Evolutionary conservation across 1,139 yeast species (phyloP).

Genomic region (Candida sanyaensis): DNA sequence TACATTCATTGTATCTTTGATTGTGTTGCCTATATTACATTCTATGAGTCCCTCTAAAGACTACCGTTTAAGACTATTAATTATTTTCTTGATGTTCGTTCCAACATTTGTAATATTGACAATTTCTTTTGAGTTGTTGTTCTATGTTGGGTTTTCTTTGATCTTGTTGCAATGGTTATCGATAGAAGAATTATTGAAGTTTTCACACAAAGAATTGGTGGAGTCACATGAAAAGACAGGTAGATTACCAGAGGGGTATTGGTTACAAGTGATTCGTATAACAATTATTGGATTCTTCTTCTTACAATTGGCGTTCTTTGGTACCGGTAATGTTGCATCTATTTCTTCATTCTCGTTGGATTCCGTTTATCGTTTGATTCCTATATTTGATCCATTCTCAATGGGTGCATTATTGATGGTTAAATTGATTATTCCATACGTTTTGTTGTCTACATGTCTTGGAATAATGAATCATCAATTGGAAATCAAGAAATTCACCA

Average conservation of each 20-base stretch:
- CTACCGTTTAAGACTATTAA: slow-evolving; percentile 70
- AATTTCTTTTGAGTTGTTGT: slow-evolving; percentile 87
- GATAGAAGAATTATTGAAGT: slow-evolving; percentile 58
- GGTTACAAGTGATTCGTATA: slow-evolving; percentile 74
- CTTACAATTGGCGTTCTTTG: slow-evolving; percentile 91
- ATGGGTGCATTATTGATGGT: slow-evolving; percentile 93
- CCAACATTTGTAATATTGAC: slow-evolving; percentile 89
- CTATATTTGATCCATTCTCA: slow-evolving; percentile 93
- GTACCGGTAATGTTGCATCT: slow-evolving; percentile 95
- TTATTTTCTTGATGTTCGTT: slow-evolving; percentile 79
- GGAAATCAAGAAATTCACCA: slow-evolving; percentile 75
- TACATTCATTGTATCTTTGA: slow-evolving; percentile 56
- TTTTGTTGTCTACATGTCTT: slow-evolving; percentile 76
- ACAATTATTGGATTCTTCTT: slow-evolving; percentile 86
- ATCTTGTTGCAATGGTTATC: slow-evolving; percentile 81
- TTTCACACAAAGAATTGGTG: slow-evolving; percentile 24
- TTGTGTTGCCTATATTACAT: slow-evolving; percentile 67
- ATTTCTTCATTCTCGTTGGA: slow-evolving; percentile 93
- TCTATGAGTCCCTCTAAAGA: slow-evolving; percentile 60
- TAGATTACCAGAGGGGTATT: slow-evolving; percentile 38
- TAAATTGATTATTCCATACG: slow-evolving; percentile 85
- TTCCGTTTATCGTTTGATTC: slow-evolving; percentile 84
- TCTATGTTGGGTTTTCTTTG: slow-evolving; percentile 76
- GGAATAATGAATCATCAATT: slow-evolving; percentile 85
- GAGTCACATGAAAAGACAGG: slow-evolving; percentile 20